Evolutionary conservation across 164 flowering plant genomes (phyloP), one percentile per base, ranked within the genome.

Genomic region (Piper longum): DNA sequence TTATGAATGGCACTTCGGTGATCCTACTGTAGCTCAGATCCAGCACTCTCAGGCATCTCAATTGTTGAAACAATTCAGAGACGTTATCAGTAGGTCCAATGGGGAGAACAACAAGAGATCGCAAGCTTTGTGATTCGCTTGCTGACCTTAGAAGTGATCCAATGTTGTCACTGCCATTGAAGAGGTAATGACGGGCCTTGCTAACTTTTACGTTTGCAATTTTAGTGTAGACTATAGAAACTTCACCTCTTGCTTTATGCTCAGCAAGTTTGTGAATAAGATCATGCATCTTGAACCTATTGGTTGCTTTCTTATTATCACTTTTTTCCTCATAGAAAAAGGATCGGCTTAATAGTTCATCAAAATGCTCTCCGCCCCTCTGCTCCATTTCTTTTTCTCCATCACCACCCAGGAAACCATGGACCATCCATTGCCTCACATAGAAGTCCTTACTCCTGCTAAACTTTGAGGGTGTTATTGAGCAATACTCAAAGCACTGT

Each of bases 401-500:
- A 17, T 66, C 18, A 18, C 43, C 16, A 36, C 43, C 39, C 51
- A 62, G 11, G n/a, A 62, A 62, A 6, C 66, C 70, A 43, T 44
- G 40, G 14, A 39, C 66, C 43, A 67, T 54, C 70, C 65, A 62
- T 14, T 44, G 26, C 40, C 41, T 45, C 11, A 56, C 66, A 5
- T 62, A 11, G 4, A n/a, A 45, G 3, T 56, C 45, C 43, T 57
- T 57, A 16, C 36, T 16, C 4, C 55, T 4, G 17, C 26, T 19
- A 39, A 19, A 62, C 17, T 56, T 45, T 39, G 57, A 62, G 1
- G 62, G 62, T 44, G 62, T 62, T 45, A 62, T 16, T 18, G 62
- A 56, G 39, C 69, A 67, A 9, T 67, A 61, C 7, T 18, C 59
- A 19, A 67, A 62, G 51, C 69, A 67, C 7, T 41, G 54, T 40